Conservation (phyloP, 345 rosid genomes). For the Dovyalis caffra region DNA sequence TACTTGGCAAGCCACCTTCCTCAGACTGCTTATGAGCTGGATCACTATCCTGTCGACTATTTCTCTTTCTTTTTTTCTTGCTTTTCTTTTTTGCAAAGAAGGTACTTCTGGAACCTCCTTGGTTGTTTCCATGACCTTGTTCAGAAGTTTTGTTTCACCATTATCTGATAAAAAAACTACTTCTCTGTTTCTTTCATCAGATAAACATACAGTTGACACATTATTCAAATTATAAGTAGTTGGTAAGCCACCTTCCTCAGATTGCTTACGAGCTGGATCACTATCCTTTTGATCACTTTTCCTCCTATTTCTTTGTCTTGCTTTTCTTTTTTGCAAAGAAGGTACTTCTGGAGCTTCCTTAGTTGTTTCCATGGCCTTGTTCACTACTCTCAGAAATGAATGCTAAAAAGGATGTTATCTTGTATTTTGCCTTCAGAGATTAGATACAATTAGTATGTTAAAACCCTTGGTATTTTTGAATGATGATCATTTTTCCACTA, state of each 20-base stretch:
- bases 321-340: neutral
- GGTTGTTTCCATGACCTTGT: neutral
- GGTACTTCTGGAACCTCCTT: neutral
- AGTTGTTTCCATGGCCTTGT: slow-evolving; percentile 16
- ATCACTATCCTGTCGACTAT: neutral
- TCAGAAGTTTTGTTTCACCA: slow-evolving; percentile 2
- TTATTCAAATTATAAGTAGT: slow-evolving; percentile 9
- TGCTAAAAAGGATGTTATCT: slow-evolving; percentile 2
- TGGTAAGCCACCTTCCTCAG: slow-evolving; percentile 13
- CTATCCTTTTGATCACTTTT: neutral
- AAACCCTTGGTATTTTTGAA: slow-evolving; percentile 18
- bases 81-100: neutral
- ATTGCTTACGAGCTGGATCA: slow-evolving; percentile 19
- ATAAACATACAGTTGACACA: slow-evolving; percentile 9
- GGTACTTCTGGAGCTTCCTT: slow-evolving; percentile 10
- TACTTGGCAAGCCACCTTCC: slow-evolving; percentile 1
- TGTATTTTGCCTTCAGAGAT: slow-evolving; percentile 11
- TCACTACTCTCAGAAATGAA: neutral
- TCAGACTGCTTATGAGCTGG: slow-evolving; percentile 3
- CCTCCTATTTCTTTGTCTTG: neutral
- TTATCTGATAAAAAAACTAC: slow-evolving; percentile 1
- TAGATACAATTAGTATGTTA: neutral
- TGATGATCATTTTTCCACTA: slow-evolving; percentile 4
- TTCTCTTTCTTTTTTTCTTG: too few species aligned
- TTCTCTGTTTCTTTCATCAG: slow-evolving; percentile 13